Evolutionary conservation across 257 asterid genomes (phyloP).

Genomic region (Vinca minor): DNA sequence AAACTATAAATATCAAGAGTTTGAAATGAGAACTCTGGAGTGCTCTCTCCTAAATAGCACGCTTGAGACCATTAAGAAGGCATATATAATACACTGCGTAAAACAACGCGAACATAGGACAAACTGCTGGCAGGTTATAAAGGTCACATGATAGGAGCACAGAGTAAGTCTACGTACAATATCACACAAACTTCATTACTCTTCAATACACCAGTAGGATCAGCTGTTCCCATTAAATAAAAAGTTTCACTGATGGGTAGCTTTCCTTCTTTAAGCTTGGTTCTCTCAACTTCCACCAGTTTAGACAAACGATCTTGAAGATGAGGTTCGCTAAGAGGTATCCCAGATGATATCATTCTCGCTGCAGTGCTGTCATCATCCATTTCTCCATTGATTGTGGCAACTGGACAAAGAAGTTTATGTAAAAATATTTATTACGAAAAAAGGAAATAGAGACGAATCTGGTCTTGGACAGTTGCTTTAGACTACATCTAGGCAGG

Average conservation of each 20-base stretch:
- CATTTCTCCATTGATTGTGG: conserved; percentile 37
- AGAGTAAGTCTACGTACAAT: conserved; percentile 43
- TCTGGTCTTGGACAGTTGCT: background rate
- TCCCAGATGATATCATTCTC: conserved; percentile 62
- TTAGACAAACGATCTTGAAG: conserved; percentile 48
- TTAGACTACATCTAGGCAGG: background rate
- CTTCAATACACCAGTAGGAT: conserved; percentile 60
- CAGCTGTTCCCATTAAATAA: conserved; percentile 88
- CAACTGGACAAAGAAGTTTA: conserved; percentile 44
- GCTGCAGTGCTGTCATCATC: conserved; percentile 38
- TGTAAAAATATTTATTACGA: background rate
- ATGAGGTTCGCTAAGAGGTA: conserved; percentile 68
- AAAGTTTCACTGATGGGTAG: conserved; percentile 64
- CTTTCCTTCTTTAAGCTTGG: conserved; percentile 44
- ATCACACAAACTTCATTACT: conserved; percentile 69
- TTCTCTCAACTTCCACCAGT: conserved; percentile 32
- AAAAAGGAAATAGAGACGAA: background rate
- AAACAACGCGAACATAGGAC: background rate
- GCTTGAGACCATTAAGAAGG: background rate
- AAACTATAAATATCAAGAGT: background rate
- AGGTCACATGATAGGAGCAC: background rate
- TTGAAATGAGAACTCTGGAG: background rate
- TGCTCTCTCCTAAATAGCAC: background rate
- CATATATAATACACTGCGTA: background rate
- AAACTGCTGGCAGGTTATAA: background rate